Percentiles rank a stretch among this genome's conserved stretches.
Evolutionary conservation across 1,139 yeast species (phyloP).

Genomic region (Ogataea hybrid): DNA sequence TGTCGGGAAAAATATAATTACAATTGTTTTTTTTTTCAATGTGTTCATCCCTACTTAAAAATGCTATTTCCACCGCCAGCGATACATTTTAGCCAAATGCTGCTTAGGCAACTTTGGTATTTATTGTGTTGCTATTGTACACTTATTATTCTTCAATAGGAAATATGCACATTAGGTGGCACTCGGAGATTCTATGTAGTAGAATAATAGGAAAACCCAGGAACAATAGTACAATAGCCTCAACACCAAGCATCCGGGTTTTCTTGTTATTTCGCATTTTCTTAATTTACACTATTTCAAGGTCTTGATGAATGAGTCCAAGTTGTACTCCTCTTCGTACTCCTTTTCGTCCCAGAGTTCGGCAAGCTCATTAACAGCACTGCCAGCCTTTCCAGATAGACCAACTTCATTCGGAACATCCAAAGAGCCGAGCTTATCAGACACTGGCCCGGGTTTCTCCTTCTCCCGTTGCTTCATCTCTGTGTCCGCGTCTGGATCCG

Average conservation of each 20-base stretch:
- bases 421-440: constrained; percentile 22
- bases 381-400: constrained; percentile 60
- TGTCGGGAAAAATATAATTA: constrained; percentile 8
- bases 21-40: constrained; percentile 10
- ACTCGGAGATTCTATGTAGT: constrained; percentile 6
- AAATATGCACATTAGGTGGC: constrained; percentile 3
- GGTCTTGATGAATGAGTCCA: constrained; percentile 87
- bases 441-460: constrained; percentile 29
- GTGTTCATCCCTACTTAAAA: constrained; percentile 11
- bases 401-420: constrained; percentile 62
- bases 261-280: neutral
- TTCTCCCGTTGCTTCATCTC: constrained; percentile 23
- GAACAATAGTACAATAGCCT: constrained; percentile 3
- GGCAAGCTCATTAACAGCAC: constrained; percentile 83
- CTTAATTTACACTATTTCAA: constrained; percentile 32
- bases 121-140: constrained; percentile 1
- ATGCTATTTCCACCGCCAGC: constrained; percentile 11
- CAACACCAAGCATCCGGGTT: neutral
- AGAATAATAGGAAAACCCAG: neutral
- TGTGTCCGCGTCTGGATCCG: constrained; percentile 44
- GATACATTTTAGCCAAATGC: constrained; percentile 8
- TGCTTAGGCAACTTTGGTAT: constrained; percentile 8
- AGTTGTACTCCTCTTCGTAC: constrained; percentile 93
- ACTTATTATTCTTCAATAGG: constrained; percentile 3
- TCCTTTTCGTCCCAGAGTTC: constrained; percentile 97